Conservation (phyloP, 2,329 filamentous ascomycete genomes). For the Hymenoscyphus repandus region DNA sequence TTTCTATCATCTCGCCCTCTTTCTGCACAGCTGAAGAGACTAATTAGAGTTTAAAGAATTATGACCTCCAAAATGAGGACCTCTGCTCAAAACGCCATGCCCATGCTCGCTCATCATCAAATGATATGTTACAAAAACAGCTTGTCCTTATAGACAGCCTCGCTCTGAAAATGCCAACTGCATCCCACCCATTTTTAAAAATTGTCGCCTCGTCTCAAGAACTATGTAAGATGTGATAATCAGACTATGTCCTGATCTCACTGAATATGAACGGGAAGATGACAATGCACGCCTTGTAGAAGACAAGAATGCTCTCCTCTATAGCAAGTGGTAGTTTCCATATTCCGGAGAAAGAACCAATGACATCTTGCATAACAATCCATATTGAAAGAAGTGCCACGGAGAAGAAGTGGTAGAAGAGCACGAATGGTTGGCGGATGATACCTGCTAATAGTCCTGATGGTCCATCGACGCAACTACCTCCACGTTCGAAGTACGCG, state of each 20-base stretch:
- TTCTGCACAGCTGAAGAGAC: too few relatives aligned
- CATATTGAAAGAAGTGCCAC: slow-evolving; percentile 88
- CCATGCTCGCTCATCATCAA: neutral
- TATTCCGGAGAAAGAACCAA: slow-evolving; percentile 44
- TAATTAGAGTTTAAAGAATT: too few relatives aligned
- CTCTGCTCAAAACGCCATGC: neutral
- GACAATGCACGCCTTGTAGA: slow-evolving; percentile 76
- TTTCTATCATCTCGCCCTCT: too few relatives aligned
- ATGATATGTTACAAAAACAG: too few relatives aligned
- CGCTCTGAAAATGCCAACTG: too few relatives aligned
- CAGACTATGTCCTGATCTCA: slow-evolving; percentile 45
- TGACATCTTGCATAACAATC: slow-evolving; percentile 41
- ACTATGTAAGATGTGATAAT: too few relatives aligned
- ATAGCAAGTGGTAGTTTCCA: slow-evolving; percentile 60
- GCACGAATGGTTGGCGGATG: slow-evolving; percentile 67
- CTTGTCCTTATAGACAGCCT: too few relatives aligned
- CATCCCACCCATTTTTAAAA: too few relatives aligned
- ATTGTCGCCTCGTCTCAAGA: too few relatives aligned
- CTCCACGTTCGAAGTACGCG: slow-evolving; percentile 75
- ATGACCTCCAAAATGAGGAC: too few relatives aligned
- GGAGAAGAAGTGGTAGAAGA: slow-evolving; percentile 91
- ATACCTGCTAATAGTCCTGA: slow-evolving; percentile 78
- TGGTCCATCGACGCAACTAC: slow-evolving; percentile 70
- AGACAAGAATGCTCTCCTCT: slow-evolving; percentile 61
- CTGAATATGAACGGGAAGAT: slow-evolving; percentile 77